Base-by-base conservation (phyloP, 768 basidiomycete species). In the Boletus rubroflammeus region DNA sequence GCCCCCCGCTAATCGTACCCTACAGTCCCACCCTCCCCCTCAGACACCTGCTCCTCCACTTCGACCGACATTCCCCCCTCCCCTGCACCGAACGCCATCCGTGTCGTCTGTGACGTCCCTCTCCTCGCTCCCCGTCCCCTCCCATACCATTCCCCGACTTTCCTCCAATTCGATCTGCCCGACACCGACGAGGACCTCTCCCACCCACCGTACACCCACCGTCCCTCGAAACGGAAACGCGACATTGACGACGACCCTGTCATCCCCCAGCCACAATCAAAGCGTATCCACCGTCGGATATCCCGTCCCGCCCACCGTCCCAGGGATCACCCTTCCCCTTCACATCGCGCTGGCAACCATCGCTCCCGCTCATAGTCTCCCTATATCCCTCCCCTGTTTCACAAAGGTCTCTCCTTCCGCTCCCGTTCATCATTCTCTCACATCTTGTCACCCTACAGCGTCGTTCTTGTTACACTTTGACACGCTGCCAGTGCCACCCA, bases 181-280 rank as follows among this genome's bases (percentile, higher is more conserved):
- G 85, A 85, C 70, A 72, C 81, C 8, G 84, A 85, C 69, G 81
- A 85, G 63, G 84, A 87, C 64, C 78, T 86, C 39, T 86, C 86
- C 0, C 81, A 81, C 58, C 83, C 86, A 7, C 86, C 85, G 0
- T 86, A 86, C 73, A 83, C 73, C n/a, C 70, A 69, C 59, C 70
- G 78, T 64, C 71, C 75, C n/a, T 51, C 72, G 4, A 85, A 85
- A 61, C 81, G 84, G 45, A 84, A 83, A 60, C 81, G 81, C 32
- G 57, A 64, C 26, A 55, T 15, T 0, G 53, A 59, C 48, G 56
- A 59, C 42, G 52, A 45, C 40, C 43, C 36, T 19, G 52, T 51
- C 49, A 57, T 67, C 51, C 59, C 62, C 28, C 54, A 59, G 38
- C 43, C 56, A 9, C 58, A 34, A 17, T 8, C 63, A 15, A 71